Evolutionary conservation across 2,329 filamentous ascomycete genomes (phyloP).

Genomic region (Aureobasidium sp.): DNA sequence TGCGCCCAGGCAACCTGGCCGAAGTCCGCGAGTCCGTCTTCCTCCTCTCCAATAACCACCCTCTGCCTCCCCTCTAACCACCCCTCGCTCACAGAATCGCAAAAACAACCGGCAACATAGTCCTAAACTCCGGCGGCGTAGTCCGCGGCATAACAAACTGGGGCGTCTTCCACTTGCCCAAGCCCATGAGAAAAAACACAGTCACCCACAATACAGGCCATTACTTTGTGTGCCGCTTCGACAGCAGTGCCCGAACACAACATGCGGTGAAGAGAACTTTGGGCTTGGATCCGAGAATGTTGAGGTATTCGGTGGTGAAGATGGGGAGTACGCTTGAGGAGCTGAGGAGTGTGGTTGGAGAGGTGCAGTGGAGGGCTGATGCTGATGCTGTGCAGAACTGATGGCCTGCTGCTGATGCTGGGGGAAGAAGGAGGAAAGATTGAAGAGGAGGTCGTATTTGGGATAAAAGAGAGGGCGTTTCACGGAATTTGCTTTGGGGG

Average conservation of each 20-base stretch:
- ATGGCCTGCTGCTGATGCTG: background rate
- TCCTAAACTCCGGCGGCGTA: constrained; percentile 78
- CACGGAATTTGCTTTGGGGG: too few species aligned
- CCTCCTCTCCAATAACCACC: too few species aligned
- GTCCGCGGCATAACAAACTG: constrained; percentile 91
- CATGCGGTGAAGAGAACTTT: constrained; percentile 68
- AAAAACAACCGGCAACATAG: constrained; percentile 69
- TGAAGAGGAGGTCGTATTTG: background rate
- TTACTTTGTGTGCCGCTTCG: constrained; percentile 98
- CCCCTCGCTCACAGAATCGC: too few species aligned
- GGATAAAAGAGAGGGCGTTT: background rate
- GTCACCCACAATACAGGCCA: constrained; percentile 76
- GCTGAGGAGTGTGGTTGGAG: constrained; percentile 49
- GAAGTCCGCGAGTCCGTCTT: constrained; percentile 95
- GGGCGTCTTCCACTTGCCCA: constrained; percentile 84
- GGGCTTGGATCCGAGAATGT: constrained; percentile 79
- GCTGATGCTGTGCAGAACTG: background rate
- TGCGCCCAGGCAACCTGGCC: constrained; percentile 76
- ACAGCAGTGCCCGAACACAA: constrained; percentile 66
- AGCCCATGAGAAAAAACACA: constrained; percentile 70
- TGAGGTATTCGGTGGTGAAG: constrained; percentile 79
- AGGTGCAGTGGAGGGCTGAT: constrained; percentile 39
- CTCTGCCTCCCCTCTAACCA: too few species aligned
- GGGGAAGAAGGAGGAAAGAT: background rate
- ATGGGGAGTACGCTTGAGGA: constrained; percentile 61